Evolutionary conservation across 345 rosid genomes (phyloP).

Genomic region (Dimocarpus longan): DNA sequence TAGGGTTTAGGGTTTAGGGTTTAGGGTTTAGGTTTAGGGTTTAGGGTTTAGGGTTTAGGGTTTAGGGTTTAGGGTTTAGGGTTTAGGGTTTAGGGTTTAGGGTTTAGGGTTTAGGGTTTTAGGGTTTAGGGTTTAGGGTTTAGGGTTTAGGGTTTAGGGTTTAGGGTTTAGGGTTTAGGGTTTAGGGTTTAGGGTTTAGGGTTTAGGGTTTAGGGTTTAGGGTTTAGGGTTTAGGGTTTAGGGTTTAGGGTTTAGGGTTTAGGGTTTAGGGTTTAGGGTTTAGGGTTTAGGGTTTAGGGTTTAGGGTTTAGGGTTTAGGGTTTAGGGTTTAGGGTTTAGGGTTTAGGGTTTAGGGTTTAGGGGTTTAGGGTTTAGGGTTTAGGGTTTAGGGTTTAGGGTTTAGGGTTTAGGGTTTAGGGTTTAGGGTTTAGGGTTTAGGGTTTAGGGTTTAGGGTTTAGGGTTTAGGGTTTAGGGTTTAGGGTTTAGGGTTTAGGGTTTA

Average conservation of each 20-base stretch:
- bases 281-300: constrained; percentile 10
- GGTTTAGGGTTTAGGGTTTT: background rate
- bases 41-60: background rate
- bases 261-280: constrained; percentile 10
- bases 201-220: too few species aligned
- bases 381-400: too few species aligned
- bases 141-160: constrained; percentile 10
- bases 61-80: background rate
- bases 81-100: too few species aligned
- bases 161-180: constrained; percentile 7
- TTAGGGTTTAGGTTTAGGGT: background rate
- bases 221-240: constrained; percentile 7
- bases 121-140: constrained; percentile 5
- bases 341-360: background rate
- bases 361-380: background rate
- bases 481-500: background rate
- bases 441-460: constrained; percentile 2
- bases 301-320: background rate
- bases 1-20: too few species aligned
- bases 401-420: too few species aligned
- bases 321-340: background rate
- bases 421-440: constrained; percentile 10
- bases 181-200: background rate
- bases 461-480: background rate
- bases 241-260: constrained; percentile 1